Evolutionary conservation across 2,329 filamentous ascomycete species (phyloP).

Genomic region (Stemphylium vesicarium): DNA sequence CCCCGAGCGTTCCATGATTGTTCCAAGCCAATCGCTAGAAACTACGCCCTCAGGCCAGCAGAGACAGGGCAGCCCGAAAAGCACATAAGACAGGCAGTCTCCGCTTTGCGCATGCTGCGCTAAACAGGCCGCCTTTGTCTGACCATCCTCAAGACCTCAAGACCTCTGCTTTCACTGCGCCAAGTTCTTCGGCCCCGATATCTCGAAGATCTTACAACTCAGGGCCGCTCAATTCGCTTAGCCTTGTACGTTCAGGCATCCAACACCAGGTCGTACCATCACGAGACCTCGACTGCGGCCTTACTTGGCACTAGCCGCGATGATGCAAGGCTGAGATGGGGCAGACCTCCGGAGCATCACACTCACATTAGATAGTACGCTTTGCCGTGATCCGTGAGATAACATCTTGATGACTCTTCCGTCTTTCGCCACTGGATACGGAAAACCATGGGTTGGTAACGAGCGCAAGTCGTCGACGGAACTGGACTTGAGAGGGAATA

Average conservation of each 20-base stretch:
- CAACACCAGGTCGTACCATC: not conserved
- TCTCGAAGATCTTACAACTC: not conserved
- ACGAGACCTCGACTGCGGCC: slow-evolving; percentile 10
- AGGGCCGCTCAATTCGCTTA: slow-evolving; percentile 13
- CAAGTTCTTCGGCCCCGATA: slow-evolving; percentile 18
- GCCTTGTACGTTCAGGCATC: not conserved
- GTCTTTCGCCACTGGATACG: not conserved
- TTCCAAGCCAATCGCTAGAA: not conserved
- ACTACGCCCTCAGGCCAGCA: not conserved
- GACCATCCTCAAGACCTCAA: slow-evolving; percentile 1
- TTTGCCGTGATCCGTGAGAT: slow-evolving; percentile 7
- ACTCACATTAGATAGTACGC: slow-evolving; percentile 1
- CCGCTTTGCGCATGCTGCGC: not conserved
- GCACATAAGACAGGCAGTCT: not conserved
- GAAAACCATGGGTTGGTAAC: not conserved
- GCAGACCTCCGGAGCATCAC: not conserved
- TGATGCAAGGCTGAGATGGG: slow-evolving; percentile 15
- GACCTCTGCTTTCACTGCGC: slow-evolving; percentile 4
- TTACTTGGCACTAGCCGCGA: slow-evolving; percentile 6
- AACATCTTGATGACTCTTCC: not conserved
- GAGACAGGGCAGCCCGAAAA: no score
- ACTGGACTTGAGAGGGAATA: no score
- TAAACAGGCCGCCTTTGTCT: not conserved
- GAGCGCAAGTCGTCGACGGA: not conserved
- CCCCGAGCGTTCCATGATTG: not conserved